These are phyloP conservation scores for Glutinoglossum americanum DNA, from an alignment of 495 filamentous ascomycete genomes.

Conservation along the genomic window DNA sequence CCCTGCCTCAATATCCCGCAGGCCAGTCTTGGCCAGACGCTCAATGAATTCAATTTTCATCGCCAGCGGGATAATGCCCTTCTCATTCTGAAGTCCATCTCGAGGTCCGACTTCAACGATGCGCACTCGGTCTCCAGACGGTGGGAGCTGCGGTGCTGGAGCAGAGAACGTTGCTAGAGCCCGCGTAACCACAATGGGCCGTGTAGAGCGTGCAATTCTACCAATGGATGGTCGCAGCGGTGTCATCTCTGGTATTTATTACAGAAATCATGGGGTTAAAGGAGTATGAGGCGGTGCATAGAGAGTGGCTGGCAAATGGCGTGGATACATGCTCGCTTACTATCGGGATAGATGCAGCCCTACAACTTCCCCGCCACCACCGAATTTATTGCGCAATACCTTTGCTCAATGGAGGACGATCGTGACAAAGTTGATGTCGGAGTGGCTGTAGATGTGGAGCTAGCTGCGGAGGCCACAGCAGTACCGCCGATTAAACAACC, in stretches of 20 bases:
- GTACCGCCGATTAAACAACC: slow-evolving; percentile 24
- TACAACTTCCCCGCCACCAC: not conserved
- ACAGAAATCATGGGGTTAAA: not conserved
- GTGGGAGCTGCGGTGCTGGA: not conserved
- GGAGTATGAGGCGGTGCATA: too few species aligned
- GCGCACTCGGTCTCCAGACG: slow-evolving; percentile 18
- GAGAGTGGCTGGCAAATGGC: too few species aligned
- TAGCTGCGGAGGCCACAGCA: not conserved
- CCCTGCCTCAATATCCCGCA: slow-evolving; percentile 79
- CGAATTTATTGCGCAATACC: not conserved
- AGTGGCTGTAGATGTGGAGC: not conserved
- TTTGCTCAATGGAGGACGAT: slow-evolving; percentile 2
- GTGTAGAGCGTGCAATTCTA: not conserved
- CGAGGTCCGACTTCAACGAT: slow-evolving; percentile 88
- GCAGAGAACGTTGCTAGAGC: not conserved
- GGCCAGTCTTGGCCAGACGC: slow-evolving; percentile 60
- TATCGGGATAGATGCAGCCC: not conserved
- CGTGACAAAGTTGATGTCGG: not conserved
- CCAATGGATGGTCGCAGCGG: not conserved
- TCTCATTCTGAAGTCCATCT: slow-evolving; percentile 94
- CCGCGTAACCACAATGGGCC: not conserved
- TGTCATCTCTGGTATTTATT: not conserved
- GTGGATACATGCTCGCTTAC: not conserved
- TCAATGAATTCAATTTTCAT: slow-evolving; percentile 76
- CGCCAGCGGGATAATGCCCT: slow-evolving; percentile 50